A percentile compares a stretch with the other conserved stretches of the same genome.
phyloP scores from a whole-genome alignment of 2,329 filamentous ascomycete species.

The Thielaviopsis ethacetica region DNA sequence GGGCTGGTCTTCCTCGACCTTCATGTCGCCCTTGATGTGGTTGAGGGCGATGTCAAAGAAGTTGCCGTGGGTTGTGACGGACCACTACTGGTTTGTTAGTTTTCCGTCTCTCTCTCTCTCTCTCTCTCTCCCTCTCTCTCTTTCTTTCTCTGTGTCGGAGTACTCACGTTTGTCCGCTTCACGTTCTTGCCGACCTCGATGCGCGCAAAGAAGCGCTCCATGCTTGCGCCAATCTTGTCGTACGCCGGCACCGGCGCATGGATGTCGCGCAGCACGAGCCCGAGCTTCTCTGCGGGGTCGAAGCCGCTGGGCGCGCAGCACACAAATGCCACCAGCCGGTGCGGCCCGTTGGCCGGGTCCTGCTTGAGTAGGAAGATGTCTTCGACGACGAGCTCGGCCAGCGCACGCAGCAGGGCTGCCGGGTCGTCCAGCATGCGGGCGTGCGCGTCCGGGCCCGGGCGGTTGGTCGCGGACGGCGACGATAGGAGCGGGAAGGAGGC shows the following conservation, averaged over 20 bases:
- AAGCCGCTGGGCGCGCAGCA: conserved; percentile 38
- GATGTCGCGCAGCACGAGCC: conserved; percentile 30
- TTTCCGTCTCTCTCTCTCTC: background rate
- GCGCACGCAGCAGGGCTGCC: conserved; percentile 21
- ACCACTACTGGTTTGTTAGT: conserved; percentile 25
- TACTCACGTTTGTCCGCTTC: conserved; percentile 32
- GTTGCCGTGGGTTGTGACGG: conserved; percentile 26
- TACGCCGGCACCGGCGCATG: conserved; percentile 37
- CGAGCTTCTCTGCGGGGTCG: conserved; percentile 33
- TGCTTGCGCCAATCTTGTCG: conserved; percentile 35
- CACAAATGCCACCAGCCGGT: conserved; percentile 30
- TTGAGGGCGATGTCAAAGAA: conserved; percentile 26
- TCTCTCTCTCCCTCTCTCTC: no score
- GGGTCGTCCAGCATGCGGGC: conserved; percentile 14
- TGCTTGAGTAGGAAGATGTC: conserved; percentile 34
- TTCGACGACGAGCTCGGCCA: conserved; percentile 37
- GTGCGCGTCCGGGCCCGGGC: no score
- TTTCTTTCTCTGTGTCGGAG: background rate
- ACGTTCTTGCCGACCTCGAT: conserved; percentile 31
- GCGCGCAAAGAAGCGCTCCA: conserved; percentile 36
- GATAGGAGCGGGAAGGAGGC: conserved; percentile 17
- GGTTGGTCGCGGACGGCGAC: conserved; percentile 8
- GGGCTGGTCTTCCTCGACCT: conserved; percentile 20
- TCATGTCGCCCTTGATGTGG: conserved; percentile 21
- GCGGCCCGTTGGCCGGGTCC: conserved; percentile 18